Evolutionary conservation across 1,284 basidiomycete species (phyloP), one percentile per base, ranked within the genome.

Genomic region (Naganishia sp.): DNA sequence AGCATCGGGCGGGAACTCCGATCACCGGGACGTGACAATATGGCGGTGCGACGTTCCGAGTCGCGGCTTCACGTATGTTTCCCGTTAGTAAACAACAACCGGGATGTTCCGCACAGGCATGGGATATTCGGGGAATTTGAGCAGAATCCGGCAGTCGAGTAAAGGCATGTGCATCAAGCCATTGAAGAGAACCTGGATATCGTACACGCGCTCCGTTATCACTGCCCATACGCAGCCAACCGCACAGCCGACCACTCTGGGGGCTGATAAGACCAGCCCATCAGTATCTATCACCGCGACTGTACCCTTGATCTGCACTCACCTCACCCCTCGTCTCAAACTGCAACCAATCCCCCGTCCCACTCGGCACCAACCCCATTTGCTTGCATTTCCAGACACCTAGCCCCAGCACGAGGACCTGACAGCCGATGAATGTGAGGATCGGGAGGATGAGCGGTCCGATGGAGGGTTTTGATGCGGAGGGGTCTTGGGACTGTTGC

Each of bases 331-430:
- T 82, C 3, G 86, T 88, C 81, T 94, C 92, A 73, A 94, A 94
- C 25, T 90, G 91, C 61, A 94, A 80, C 91, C 92, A 95, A 79
- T 95, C 92, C 3, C 89, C 90, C 0, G 91, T 89, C 1, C 92
- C 90, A 1, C 86, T 89, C 0, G 92, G 92, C 33, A 95, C 79
- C 63, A 95, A 82, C 2, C 92, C 92, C 91, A 95, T 93, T 0
- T 87, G 86, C 55, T 87, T 86, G 79, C 91, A 94, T 78, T 95
- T 95, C 87, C 89, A 95, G 42, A 94, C 79, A 0, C 92, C 92
- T 39, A 94, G 85, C 5, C 82, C 85, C 23, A 94, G 83, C 75
- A 80, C 78, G 64, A 77, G 71, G 16, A 72, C 74, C 66, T 81
- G 79, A 70, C 78, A 79, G 11, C 69, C 70, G 16, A 79, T 68